Evolutionary conservation across 495 filamentous ascomycete genomes (phyloP).

Genomic region (Talaromyces trachyspermus): DNA sequence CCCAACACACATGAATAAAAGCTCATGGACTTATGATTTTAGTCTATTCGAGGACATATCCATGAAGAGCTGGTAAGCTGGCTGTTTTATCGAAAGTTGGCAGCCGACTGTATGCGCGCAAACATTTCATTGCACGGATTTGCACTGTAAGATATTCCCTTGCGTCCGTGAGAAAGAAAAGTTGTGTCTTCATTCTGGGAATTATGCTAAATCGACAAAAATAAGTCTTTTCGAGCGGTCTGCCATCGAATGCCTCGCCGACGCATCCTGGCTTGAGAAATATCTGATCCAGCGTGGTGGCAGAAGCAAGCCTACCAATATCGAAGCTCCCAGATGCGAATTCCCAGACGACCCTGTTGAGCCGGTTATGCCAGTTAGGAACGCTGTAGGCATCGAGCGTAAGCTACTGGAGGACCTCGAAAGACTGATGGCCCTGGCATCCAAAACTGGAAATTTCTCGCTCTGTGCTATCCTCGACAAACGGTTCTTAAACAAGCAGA

Average conservation of each 20-base stretch:
- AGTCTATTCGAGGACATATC: conserved; percentile 15
- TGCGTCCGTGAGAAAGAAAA: too few species aligned
- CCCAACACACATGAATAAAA: too few species aligned
- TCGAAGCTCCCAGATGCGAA: conserved; percentile 7
- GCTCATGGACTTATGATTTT: too few species aligned
- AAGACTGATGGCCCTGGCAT: conserved; percentile 7
- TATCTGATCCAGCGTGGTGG: conserved; percentile 13
- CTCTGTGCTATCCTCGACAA: conserved; percentile 3
- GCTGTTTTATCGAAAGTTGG: conserved; percentile 15
- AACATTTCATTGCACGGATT: conserved; percentile 14
- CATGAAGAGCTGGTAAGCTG: conserved; percentile 13
- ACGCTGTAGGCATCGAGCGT: conserved; percentile 6
- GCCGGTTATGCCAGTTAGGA: conserved; percentile 4
- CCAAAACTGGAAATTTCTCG: background rate
- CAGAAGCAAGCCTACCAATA: conserved; percentile 11
- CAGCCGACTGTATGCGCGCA: conserved; percentile 9
- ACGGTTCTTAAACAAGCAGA: conserved; percentile 12
- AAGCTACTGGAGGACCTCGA: conserved; percentile 11
- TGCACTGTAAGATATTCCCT: conserved; percentile 7
- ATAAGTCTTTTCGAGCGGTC: conserved; percentile 10
- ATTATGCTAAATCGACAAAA: too few species aligned
- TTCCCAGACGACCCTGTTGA: conserved; percentile 12
- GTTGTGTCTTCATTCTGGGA: too few species aligned
- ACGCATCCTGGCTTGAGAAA: conserved; percentile 13
- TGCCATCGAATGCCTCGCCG: conserved; percentile 10